phyloP scores from a whole-genome alignment of 352 stramenopile species.

The Phytophthora citricola region DNA sequence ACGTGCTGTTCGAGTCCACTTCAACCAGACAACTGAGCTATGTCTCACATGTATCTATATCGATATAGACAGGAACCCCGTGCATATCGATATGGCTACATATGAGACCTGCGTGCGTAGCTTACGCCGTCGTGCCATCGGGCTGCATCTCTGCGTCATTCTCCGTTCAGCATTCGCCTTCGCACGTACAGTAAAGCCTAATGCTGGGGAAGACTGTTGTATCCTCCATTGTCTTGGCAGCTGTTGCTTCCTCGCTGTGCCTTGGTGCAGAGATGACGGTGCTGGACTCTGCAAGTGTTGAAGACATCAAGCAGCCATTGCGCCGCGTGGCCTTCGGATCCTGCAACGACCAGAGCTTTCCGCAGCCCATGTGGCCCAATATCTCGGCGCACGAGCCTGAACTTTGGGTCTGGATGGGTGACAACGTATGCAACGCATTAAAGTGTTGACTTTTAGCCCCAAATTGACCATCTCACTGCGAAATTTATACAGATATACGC shows the following conservation, averaged over 20 bases:
- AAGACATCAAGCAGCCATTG: constrained; percentile 60
- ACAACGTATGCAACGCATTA: constrained; percentile 61
- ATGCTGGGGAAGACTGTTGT: constrained; percentile 16
- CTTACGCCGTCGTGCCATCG: constrained; percentile 10
- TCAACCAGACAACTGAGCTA: constrained; percentile 26
- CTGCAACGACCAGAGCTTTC: constrained; percentile 89
- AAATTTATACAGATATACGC: constrained; percentile 67
- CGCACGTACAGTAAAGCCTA: background rate
- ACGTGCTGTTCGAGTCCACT: constrained; percentile 8
- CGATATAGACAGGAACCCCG: constrained; percentile 1
- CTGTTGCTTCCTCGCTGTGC: constrained; percentile 27
- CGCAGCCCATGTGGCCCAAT: constrained; percentile 75
- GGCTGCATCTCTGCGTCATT: constrained; percentile 21
- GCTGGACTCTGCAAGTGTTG: constrained; percentile 31
- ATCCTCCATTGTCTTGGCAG: constrained; percentile 16
- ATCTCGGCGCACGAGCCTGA: constrained; percentile 71
- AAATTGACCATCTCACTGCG: background rate
- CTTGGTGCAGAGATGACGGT: constrained; percentile 16
- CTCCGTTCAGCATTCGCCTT: constrained; percentile 9
- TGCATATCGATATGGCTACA: constrained; percentile 30
- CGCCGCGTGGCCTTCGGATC: constrained; percentile 79
- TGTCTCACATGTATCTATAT: constrained; percentile 35
- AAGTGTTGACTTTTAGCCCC: constrained; percentile 3
- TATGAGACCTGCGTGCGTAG: constrained; percentile 20
- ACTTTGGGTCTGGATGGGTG: constrained; percentile 89